phyloP scores from a whole-genome alignment of 2,329 filamentous ascomycete genomes.

The Ophiostoma piceae region DNA sequence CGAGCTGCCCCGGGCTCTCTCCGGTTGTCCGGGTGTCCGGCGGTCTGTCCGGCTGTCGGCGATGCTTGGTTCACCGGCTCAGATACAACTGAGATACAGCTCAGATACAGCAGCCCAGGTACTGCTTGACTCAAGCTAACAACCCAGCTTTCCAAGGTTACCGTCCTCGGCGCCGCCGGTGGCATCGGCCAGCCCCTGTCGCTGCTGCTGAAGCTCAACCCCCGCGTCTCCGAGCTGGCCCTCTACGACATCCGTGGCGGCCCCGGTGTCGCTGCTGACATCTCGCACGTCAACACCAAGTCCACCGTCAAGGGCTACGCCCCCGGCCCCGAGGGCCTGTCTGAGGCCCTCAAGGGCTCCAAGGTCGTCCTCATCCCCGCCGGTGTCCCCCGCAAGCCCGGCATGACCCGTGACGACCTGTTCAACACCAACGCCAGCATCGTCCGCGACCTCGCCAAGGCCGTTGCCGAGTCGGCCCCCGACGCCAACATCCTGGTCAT shows the following conservation, averaged over 20 bases:
- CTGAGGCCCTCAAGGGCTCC: conserved; percentile 72
- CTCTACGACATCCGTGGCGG: conserved; percentile 96
- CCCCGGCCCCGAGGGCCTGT: conserved; percentile 68
- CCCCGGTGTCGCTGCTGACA: conserved; percentile 94
- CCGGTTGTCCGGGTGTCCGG: neutral
- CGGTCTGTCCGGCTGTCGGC: neutral
- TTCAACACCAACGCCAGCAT: conserved; percentile 99
- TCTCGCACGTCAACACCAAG: conserved; percentile 99
- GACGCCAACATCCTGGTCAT: conserved; percentile 96
- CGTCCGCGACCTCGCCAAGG: conserved; percentile 96
- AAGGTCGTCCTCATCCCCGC: conserved; percentile 97
- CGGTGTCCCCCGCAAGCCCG: conserved; percentile 97
- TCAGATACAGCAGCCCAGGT: neutral
- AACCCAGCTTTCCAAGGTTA: conserved; percentile 78
- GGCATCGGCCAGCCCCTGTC: conserved; percentile 98
- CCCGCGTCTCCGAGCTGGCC: conserved; percentile 84
- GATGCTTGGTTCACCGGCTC: neutral
- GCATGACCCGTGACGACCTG: conserved; percentile 99
- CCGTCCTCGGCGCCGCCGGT: conserved; percentile 92
- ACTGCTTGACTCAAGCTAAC: conserved; percentile 15
- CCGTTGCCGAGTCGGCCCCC: conserved; percentile 78
- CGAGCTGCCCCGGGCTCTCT: neutral
- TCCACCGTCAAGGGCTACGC: conserved; percentile 88
- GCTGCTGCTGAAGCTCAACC: conserved; percentile 97
- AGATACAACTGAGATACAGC: too few relatives aligned